Percentiles rank a stretch among this genome's conserved stretches.
Evolutionary conservation across 2,329 filamentous ascomycete genomes (phyloP).

Genomic region (Penicillium sp.): DNA sequence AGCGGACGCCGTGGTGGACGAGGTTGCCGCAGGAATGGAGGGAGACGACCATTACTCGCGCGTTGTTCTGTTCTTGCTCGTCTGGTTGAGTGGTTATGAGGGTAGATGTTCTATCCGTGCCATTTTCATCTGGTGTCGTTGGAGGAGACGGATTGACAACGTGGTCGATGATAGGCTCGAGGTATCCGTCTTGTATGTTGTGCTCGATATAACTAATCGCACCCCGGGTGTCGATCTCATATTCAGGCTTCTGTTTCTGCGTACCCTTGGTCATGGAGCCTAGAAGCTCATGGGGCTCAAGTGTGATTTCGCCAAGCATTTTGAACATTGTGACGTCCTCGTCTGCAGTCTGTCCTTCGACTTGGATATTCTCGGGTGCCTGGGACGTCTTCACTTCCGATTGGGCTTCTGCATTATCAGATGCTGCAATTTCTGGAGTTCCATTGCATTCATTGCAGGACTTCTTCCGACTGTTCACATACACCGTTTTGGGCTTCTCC

Average conservation of each 20-base stretch:
- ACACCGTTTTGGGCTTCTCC: constrained; percentile 65
- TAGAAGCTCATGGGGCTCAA: constrained; percentile 33
- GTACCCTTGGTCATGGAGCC: constrained; percentile 5
- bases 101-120: constrained; percentile 1
- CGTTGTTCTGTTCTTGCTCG: constrained; percentile 19
- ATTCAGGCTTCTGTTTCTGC: constrained; percentile 16
- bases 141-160: constrained; percentile 25
- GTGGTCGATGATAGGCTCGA: constrained; percentile 39
- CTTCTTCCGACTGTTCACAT: constrained; percentile 79
- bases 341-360: constrained; percentile 15
- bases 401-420: constrained; percentile 8
- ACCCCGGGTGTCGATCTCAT: constrained; percentile 27
- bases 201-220: constrained; percentile 46
- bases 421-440: constrained; percentile 5
- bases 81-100: constrained; percentile 2
- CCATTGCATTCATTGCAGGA: constrained; percentile 26
- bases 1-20: constrained; percentile 90
- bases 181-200: constrained; percentile 42
- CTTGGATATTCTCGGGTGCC: constrained; percentile 6
- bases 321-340: constrained; percentile 30
- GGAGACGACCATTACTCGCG: constrained; percentile 77
- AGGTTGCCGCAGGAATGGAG: constrained; percentile 97
- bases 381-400: constrained; percentile 4
- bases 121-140: not conserved
- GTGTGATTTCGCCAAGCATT: constrained; percentile 37